Evolutionary conservation across 306 rosid genomes (phyloP).

Genomic region (Cucumis sativus): DNA sequence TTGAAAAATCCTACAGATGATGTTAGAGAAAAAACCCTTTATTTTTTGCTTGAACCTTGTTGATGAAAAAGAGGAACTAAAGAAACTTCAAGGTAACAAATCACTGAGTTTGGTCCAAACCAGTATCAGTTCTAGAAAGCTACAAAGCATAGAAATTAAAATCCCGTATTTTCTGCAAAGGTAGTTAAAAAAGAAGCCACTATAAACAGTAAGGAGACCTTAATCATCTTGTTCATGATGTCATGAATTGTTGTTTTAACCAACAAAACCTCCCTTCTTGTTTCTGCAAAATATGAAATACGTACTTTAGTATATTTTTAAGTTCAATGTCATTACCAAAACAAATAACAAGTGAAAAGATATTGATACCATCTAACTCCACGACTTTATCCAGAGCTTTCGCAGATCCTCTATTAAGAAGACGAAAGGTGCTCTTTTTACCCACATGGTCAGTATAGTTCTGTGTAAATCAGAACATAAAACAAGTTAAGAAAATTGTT

Average conservation of each 20-base stretch:
- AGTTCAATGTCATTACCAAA: not conserved
- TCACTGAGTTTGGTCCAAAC: not conserved
- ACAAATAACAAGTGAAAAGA: not conserved
- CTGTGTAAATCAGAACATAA: slow-evolving; percentile 28
- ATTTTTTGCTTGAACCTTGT: not conserved
- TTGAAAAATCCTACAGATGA: not conserved
- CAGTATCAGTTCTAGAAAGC: not conserved
- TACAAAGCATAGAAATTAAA: not conserved
- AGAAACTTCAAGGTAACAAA: not conserved
- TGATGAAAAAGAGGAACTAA: not conserved
- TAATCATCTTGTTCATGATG: slow-evolving; percentile 82
- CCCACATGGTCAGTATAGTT: slow-evolving; percentile 79
- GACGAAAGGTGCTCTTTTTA: slow-evolving; percentile 80
- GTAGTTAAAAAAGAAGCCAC: not conserved
- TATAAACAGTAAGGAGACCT: slow-evolving; percentile 25
- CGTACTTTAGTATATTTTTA: slow-evolving; percentile 17
- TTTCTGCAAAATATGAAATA: slow-evolving; percentile 37
- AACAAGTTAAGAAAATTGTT: slow-evolving; percentile 3
- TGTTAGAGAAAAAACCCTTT: not conserved
- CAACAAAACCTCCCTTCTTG: slow-evolving; percentile 80
- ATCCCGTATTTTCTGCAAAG: not conserved
- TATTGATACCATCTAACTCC: slow-evolving; percentile 70
- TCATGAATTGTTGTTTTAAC: slow-evolving; percentile 93
- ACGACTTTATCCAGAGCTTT: slow-evolving; percentile 92
- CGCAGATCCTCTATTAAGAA: slow-evolving; percentile 93